These are phyloP conservation scores for Talaromyces thailandensis DNA, from an alignment of 495 filamentous ascomycete genomes.

Conservation along the genomic window DNA sequence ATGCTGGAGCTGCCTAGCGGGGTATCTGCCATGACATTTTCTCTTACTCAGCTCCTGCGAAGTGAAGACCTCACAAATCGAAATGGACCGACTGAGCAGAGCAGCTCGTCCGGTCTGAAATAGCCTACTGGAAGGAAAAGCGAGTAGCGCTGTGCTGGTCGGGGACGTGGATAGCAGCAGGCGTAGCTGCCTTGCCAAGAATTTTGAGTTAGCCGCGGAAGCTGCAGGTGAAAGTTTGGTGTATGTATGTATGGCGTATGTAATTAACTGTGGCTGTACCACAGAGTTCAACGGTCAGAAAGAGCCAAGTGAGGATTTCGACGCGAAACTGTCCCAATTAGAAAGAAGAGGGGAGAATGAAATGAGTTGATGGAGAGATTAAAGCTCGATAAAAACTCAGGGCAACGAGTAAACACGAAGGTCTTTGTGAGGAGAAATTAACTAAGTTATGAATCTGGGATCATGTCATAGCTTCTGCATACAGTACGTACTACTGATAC, in stretches of 20 bases:
- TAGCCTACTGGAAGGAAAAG: not conserved
- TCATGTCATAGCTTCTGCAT: constrained; percentile 5
- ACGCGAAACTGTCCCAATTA: not conserved
- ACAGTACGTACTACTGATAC: not conserved
- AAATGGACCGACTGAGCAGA: not conserved
- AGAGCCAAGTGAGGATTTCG: not conserved
- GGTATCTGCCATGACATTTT: constrained; percentile 42
- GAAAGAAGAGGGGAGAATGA: not conserved
- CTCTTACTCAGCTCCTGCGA: not conserved
- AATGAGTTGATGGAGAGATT: constrained; percentile 2
- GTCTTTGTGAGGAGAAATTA: constrained; percentile 1
- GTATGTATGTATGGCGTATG: not conserved
- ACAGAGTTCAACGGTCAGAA: not conserved
- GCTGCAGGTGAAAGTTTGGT: not conserved
- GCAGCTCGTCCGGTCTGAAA: not conserved
- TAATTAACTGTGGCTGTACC: not conserved
- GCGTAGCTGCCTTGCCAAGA: constrained; percentile 6
- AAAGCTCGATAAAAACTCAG: not conserved
- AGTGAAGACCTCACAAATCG: not conserved
- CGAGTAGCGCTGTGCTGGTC: not conserved
- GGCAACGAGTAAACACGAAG: not conserved
- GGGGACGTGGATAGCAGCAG: not conserved
- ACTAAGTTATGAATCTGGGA: not conserved
- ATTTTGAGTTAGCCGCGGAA: constrained; percentile 4
- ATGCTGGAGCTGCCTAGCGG: constrained; percentile 41